These are phyloP conservation scores for Luzula sylvatica DNA, from an alignment of 176 grass and related monocot species.

Conservation along the genomic window DNA sequence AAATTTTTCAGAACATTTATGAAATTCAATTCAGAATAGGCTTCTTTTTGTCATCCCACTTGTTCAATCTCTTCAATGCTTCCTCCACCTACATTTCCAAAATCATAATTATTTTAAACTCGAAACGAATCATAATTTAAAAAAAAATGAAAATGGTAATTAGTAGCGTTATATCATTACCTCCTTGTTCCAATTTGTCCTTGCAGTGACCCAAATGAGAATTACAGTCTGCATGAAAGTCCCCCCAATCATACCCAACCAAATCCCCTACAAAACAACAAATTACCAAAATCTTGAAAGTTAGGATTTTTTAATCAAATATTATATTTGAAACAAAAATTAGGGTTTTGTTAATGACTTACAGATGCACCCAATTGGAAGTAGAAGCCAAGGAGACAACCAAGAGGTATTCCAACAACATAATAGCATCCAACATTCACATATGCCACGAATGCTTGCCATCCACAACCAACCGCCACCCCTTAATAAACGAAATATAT, in stretches of 20 bases:
- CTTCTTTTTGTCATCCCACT: constrained; percentile 20
- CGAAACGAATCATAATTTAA: neutral
- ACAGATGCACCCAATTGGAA: constrained; percentile 65
- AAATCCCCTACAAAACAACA: constrained; percentile 20
- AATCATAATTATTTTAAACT: neutral
- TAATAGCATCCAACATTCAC: constrained; percentile 90
- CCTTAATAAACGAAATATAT: constrained; percentile 36
- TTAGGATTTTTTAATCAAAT: neutral
- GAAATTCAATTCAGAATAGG: constrained; percentile 16
- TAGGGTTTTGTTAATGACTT: neutral
- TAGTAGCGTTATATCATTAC: too few relatives aligned
- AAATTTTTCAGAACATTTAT: neutral
- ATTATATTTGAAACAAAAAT: neutral
- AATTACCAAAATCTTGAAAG: neutral
- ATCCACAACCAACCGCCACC: constrained; percentile 91
- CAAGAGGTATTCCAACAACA: constrained; percentile 62
- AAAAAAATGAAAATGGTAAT: neutral
- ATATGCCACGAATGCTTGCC: constrained; percentile 88
- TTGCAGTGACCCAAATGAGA: constrained; percentile 37
- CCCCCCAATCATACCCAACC: constrained; percentile 39
- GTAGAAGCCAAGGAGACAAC: constrained; percentile 48
- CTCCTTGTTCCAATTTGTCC: constrained; percentile 39
- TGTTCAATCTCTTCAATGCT: constrained; percentile 29
- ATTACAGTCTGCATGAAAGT: constrained; percentile 42
- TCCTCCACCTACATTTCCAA: constrained; percentile 28